Base-by-base conservation (phyloP, 192 early-diverging fungal species). In the Coemansia sp. region DNA sequence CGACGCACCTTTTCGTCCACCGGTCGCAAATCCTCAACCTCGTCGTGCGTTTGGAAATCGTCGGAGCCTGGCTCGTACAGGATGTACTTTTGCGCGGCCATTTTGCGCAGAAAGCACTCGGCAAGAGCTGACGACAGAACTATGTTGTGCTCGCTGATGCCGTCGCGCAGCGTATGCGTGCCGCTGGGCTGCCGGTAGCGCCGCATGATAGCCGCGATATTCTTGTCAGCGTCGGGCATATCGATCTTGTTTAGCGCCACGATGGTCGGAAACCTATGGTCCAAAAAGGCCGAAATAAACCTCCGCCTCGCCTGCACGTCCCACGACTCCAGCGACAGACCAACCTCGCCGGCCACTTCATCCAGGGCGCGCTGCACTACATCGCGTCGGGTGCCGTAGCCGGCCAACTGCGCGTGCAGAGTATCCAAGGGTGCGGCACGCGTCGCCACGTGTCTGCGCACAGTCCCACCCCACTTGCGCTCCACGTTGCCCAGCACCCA, bases 241-340 rank as follows among this genome's bases (percentile, higher is more conserved):
- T 93, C 91, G 39, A 93, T 91, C 55, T 93, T 93, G 78, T 93
- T 93, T 27, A 93, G 72, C 4, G 90, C 88, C 37, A 93, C 83
- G 43, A 93, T 62, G 0, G 90, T 93, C 11, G 91, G 91, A 57
- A 93, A 93, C 10, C 90, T 82, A 54, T 82, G 81, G 38, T 90
- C 85, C 56, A 93, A 55, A 62, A 93, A 93, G 18, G 61, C 81
- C 25, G 78, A 64, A 4, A 93, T 88, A 44, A 92, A 70, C 33
- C 55, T 67, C 5, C 60, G 51, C 25, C 91, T 39, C 9, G 80
- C 83, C 15, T 81, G 82, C 19, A 83, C 76, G n/a, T 75, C 77
- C 90, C 89, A 92, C 9, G 69, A 76, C 19, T 86, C 86, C 59
- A 91, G 15, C 9, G 51, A 37, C 47, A 12, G 19, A 14, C 10